Base-by-base conservation (phyloP, 129 eudicot species). In the Helichrysum umbraculigerum region DNA sequence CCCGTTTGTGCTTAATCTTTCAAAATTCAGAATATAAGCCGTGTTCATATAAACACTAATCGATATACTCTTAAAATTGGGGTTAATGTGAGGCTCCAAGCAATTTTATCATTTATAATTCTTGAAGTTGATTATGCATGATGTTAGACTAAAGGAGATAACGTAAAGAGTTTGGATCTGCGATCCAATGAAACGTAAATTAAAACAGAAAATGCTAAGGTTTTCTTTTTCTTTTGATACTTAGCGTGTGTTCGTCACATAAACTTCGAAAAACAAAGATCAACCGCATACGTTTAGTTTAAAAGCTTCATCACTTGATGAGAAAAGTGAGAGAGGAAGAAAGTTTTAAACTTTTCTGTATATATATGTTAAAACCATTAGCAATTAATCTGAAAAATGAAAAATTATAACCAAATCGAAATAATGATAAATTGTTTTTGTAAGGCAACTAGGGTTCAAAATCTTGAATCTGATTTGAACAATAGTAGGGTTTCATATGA, bases 401-500 rank as follows among this genome's bases (percentile, higher is more conserved):
- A 39, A 29, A 62, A 2, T 1, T 2, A 44, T 44, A 44, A 44
- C 52, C 17, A 78, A 71, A 70, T 14, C 19, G 70, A 60, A 61
- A 22, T 47, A 66, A 63, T 10, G 51, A 79, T 61, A 50, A 63
- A 29, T 2, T 30, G 19, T 28, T 12, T 67, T 76, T 32, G 17
- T 32, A n/a, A 65, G 8, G 17, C 7, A 80, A 54, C 69, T 74
- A 74, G 83, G 79, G 75, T 57, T 73, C 39, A 19, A 39, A 76
- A 28, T 72, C 50, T 39, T 22, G 37, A 52, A 64, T 34, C 39
- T 72, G n/a, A 57, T 32, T 34, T 21, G 51, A 34, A 79, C 50
- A 67, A 29, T 72, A 32, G 32, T 66, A 74, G 79, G 79, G 79
- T 73, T 80, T 73, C 75, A 74, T 74, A 74, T 73, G 70, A 80